phyloP scores from a whole-genome alignment of 169 alveolate genomes.

The Eimeria praecox region DNA sequence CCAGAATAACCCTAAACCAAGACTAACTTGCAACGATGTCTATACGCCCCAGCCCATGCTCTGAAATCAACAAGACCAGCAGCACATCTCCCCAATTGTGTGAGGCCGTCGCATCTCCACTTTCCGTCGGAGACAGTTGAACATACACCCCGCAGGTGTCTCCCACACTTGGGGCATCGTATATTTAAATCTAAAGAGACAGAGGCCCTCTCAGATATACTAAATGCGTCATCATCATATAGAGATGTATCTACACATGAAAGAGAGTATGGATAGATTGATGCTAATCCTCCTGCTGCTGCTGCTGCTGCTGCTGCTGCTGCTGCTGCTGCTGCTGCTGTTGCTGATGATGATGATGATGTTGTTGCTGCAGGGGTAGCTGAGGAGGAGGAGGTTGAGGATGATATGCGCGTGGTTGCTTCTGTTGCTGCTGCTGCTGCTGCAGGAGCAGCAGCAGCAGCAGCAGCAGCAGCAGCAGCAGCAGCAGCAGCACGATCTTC shows the following conservation, averaged over 20 bases:
- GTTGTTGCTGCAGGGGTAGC: not conserved
- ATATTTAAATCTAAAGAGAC: too few relatives aligned
- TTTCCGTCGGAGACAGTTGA: constrained; percentile 63
- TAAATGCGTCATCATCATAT: not conserved
- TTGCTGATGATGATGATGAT: not conserved
- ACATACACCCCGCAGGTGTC: not conserved
- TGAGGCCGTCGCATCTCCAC: constrained; percentile 81
- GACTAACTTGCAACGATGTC: constrained; percentile 74
- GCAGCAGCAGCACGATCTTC: not conserved
- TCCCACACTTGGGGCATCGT: constrained; percentile 77
- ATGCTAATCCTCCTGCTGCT: not conserved
- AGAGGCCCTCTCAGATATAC: constrained; percentile 1
- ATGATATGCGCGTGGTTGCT: not conserved
- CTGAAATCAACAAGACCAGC: constrained; percentile 75
- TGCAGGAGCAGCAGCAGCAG: not conserved
- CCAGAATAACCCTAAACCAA: too few relatives aligned
- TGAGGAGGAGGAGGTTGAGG: not conserved
- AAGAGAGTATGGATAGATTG: not conserved
- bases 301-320: constrained; percentile 45
- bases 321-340: not conserved
- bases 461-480: not conserved
- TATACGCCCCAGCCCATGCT: constrained; percentile 58
- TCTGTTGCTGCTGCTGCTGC: constrained; percentile 40
- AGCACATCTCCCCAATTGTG: constrained; percentile 48
- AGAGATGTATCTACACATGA: not conserved